Evolutionary conservation across 805 yeast species (phyloP), one percentile per base, ranked within the genome.

Genomic region (Hanseniaspora mollemarum): DNA sequence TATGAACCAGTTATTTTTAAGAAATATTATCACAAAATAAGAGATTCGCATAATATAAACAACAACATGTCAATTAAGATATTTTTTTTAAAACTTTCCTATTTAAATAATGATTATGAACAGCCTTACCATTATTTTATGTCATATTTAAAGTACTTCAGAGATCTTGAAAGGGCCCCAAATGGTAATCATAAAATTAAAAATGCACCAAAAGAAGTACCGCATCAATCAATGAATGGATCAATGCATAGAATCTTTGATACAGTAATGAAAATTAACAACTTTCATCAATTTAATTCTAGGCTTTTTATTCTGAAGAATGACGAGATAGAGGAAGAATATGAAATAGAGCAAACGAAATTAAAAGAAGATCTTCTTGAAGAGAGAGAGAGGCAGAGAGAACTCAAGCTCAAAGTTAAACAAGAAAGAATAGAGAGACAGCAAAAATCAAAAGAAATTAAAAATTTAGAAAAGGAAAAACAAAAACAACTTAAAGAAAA

Each of bases 241-340:
- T 48, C 51, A 18, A 48, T 48, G 51, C 51, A 48, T 33, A 39
- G 43, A 40, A 16, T 48, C 21, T 22, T 40, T 21, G 51, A 48
- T 10, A 33, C 46, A 5, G 25, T 41, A 18, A 42, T 41, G 43
- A 28, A 42, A 19, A 21, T 49, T 5, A 36, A 49, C 24, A 33
- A 29, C 16, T 95, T 96, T 0, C 98, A 90, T 65, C 65, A 69
- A 0, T 86, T 86, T 65, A 86, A 80, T 36, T 73, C 83, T 1
- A 69, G 94, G 54, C 64, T 92, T 29, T 92, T 84, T 65, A 80
- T 87, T n/a, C 75, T 87, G 48, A 84, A 85, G 59, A 95, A 87
- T 58, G 94, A 86, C 36, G 75, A 78, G 36, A 16, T 41, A 13
- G 54, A 51, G 42, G 24, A 42, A 9, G 42, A 28, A 21, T 51